These are phyloP conservation scores for Paraphaeosphaeria sporulosa DNA, from an alignment of 2,329 filamentous ascomycete genomes.

Conservation along the genomic window DNA sequence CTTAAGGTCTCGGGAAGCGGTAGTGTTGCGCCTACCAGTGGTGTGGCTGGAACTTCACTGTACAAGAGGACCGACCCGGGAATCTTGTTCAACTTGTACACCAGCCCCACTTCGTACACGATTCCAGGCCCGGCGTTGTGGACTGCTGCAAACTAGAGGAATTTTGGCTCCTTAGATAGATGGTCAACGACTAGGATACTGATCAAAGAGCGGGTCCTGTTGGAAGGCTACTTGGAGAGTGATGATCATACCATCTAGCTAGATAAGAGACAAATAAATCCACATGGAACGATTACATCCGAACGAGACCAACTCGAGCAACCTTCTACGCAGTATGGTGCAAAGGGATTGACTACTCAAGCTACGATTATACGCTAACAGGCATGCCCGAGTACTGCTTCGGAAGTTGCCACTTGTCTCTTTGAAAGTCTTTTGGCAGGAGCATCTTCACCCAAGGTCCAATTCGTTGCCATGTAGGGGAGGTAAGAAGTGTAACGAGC, in stretches of 20 bases:
- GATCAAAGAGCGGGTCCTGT: not conserved
- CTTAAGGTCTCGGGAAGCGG: slow-evolving; percentile 57
- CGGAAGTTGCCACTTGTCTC: slow-evolving; percentile 10
- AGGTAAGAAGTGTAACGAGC: slow-evolving; percentile 24
- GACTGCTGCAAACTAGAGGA: slow-evolving; percentile 41
- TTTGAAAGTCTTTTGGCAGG: not conserved
- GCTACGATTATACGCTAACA: not conserved
- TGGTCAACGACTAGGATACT: too few relatives aligned
- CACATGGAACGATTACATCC: too few relatives aligned
- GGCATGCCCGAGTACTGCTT: slow-evolving; percentile 1
- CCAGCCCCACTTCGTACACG: slow-evolving; percentile 40
- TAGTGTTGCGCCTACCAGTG: slow-evolving; percentile 43
- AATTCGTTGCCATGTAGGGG: not conserved
- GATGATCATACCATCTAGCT: not conserved
- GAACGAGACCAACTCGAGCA: not conserved
- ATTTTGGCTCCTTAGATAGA: not conserved
- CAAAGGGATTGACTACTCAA: not conserved
- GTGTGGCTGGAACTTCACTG: slow-evolving; percentile 50
- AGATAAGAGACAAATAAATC: not conserved
- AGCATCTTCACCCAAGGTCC: slow-evolving; percentile 3
- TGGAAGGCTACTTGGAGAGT: not conserved
- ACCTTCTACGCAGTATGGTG: not conserved
- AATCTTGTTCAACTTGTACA: slow-evolving; percentile 52
- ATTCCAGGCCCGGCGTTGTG: slow-evolving; percentile 48
- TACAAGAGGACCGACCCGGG: slow-evolving; percentile 55